Base-by-base conservation (phyloP, 2,329 filamentous ascomycete species). In the Paecilomyces formosus region DNA sequence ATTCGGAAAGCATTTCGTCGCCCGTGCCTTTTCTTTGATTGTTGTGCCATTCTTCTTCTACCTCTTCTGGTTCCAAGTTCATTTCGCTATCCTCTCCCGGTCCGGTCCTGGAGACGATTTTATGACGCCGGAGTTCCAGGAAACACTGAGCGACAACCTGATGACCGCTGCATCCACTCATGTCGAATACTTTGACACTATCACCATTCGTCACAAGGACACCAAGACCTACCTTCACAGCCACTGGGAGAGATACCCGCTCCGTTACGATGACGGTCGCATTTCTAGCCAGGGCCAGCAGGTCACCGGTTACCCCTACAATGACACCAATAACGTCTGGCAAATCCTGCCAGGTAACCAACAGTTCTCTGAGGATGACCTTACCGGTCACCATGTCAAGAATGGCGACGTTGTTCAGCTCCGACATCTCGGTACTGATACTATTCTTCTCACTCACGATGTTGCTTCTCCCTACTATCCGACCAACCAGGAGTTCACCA, bases 11-110 rank as follows among this genome's bases (percentile, higher is more conserved):
- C 94, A 99, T 77, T 95, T 99, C 72, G 84, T 80, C 45, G 94
- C 94, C 62, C 89, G 94, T 56, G 85, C 87, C n/a, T 80, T 95
- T 63, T 92, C 89, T 13, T 81, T 99, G 58, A 90, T 97, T 66
- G 73, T 96, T 65, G 85, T 97, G 65, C 94, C 94, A 13, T 97
- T 99, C 81, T 81, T 97, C 70, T 95, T 99, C 77, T 99, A 99
- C 76, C 85, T 99, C 53, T 97, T 99, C 82, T 99, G 94, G 94
- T 99, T 99, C 87, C 94, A 99, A 82, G 92, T 99, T 30, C 94
- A 99, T 78, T 99, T 99, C 74, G 83, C 90, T 52, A 90, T 99
- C 67, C 82, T 99, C 62, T 88, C 79, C 64, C 84, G 88, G 60
- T 97, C 94, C 56, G 94, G 94, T 35, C 93, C 94, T 52, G 94